These are phyloP conservation scores for Wickerhamomyces ciferrii DNA, from an alignment of 805 yeast species.

Conservation along the genomic window DNA sequence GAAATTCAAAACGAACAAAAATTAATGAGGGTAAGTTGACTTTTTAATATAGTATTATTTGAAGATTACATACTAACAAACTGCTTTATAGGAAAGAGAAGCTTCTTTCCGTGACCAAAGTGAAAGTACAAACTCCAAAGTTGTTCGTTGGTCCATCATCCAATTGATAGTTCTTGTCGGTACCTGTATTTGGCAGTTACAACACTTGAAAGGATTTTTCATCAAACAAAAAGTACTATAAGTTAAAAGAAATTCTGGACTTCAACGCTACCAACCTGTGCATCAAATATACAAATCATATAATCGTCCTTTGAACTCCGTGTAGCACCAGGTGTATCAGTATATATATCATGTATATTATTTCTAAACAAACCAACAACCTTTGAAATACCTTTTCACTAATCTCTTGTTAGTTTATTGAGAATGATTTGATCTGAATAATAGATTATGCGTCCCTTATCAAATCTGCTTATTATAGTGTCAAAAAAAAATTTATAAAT, in stretches of 20 bases:
- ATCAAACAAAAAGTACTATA: constrained; percentile 80
- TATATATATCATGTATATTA: too few species aligned
- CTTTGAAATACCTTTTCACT: too few species aligned
- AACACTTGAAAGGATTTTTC: constrained; percentile 74
- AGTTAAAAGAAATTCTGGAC: not conserved
- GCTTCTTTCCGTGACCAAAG: constrained; percentile 71
- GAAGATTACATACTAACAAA: not conserved
- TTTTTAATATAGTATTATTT: not conserved
- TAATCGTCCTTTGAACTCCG: too few species aligned
- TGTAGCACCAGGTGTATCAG: too few species aligned
- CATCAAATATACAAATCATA: not conserved
- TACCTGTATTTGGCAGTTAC: constrained; percentile 73
- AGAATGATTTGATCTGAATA: too few species aligned
- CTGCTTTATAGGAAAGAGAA: constrained; percentile 49
- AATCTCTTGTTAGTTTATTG: too few species aligned
- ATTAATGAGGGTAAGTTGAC: constrained; percentile 35
- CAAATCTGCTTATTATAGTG: not conserved
- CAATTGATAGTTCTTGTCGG: constrained; percentile 64
- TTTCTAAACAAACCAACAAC: too few species aligned
- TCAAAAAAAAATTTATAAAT: not conserved
- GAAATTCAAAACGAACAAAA: constrained; percentile 63
- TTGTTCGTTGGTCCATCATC: constrained; percentile 66
- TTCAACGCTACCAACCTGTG: not conserved
- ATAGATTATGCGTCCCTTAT: not conserved
- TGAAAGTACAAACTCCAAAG: constrained; percentile 70